Evolutionary conservation across 345 rosid genomes (phyloP), one percentile per base, ranked within the genome.

Genomic region (Xanthoceras sorbifolium): DNA sequence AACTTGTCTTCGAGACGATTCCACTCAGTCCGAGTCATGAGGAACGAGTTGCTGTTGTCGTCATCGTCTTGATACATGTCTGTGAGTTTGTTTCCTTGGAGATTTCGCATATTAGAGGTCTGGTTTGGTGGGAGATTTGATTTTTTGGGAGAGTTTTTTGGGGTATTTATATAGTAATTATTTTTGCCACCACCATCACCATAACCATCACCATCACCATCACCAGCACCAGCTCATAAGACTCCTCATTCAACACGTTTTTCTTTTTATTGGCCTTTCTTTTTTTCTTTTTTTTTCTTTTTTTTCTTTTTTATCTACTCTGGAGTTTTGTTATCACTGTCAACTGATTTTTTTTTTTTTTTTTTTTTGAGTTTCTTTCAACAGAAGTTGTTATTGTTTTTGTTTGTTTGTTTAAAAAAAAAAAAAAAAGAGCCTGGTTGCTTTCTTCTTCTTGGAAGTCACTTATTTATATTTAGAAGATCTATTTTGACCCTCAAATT

Each of bases 1-100:
- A 75, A 20, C 89, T 94, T 94, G 80, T 94, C 96, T 32, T 94
- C 93, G 0, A 74, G 14, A 3, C 93, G 89, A 26, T 76, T 86
- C 98, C 98, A 94, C 38, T 64, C 76, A 65, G 76, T 73, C 5
- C 52, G 77, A 48, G 60, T 72, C 65, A 50, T 71, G 44, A n/a
- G 8, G 5, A 72, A 26, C 6, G 68, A 34, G 75, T 70, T 70
- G 46, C 6, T 42, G 46, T 9, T 40, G 14, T 4, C 15, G 17
- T 18, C 22, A 4, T 32, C 64, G 3, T 50, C 60, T 1, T 63
- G 69, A 31, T 74, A 63, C 77, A 63, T 63, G n/a, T n/a, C n/a
- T n/a, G n/a, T n/a, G n/a, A n/a, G 18, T 14, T 6, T 14, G 5
- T 32, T 46, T 36, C 40, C 76, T 52, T 8, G 72, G 66, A n/a